Conservation (phyloP, 2,329 filamentous ascomycete species). For the Xylariaceae sp. region DNA sequence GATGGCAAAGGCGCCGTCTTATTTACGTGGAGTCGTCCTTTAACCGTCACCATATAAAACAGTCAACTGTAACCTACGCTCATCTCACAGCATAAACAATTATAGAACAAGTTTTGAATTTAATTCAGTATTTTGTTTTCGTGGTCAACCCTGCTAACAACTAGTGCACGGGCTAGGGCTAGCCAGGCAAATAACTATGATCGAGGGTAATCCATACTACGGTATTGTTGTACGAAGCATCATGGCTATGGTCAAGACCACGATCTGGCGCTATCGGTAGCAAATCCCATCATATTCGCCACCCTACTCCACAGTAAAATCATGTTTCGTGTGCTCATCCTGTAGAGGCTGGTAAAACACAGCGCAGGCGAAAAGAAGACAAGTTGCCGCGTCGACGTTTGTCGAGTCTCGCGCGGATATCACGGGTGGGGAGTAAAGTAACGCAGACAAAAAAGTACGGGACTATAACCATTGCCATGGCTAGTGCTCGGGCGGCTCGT, state of each 20-base stretch:
- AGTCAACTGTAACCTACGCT: neutral
- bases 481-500: conserved; percentile 52
- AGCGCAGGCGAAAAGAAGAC: conserved; percentile 11
- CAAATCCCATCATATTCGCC: conserved; percentile 7
- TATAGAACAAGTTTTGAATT: neutral
- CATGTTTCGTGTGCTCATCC: conserved; percentile 11
- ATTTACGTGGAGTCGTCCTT: too few species aligned
- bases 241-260: conserved; percentile 1
- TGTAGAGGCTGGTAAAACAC: conserved; percentile 3
- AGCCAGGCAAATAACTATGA: neutral
- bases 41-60: too few species aligned
- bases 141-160: conserved; percentile 5
- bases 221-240: neutral
- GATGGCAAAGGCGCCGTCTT: too few species aligned
- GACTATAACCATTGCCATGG: conserved; percentile 2
- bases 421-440: conserved; percentile 13
- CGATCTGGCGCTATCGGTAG: conserved; percentile 1
- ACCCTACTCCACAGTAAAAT: conserved; percentile 1
- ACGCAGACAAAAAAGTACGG: conserved; percentile 9
- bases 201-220: neutral
- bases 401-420: conserved; percentile 18
- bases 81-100: neutral
- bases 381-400: conserved; percentile 6
- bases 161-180: conserved; percentile 5
- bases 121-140: conserved; percentile 7